These are phyloP conservation scores for Coemansia sp. DNA, from an alignment of 192 early-diverging fungal genomes.

Conservation along the genomic window DNA sequence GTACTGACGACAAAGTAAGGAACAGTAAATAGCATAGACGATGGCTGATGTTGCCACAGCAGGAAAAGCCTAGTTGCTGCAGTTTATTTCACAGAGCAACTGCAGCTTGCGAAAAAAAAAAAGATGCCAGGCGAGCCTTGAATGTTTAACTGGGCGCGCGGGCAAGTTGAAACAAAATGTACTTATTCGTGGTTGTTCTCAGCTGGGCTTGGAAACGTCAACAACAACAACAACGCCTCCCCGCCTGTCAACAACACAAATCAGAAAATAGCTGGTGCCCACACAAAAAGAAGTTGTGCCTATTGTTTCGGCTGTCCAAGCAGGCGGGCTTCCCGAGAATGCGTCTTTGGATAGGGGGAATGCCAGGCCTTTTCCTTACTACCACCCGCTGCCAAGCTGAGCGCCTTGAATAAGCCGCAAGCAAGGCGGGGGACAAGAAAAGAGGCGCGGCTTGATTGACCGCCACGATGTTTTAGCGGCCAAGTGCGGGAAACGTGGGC, in stretches of 20 bases:
- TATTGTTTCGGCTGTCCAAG: constrained; percentile 3
- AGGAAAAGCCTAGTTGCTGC: constrained; percentile 6
- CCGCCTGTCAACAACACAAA: constrained; percentile 7
- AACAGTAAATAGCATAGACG: constrained; percentile 6
- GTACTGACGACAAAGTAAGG: constrained; percentile 3
- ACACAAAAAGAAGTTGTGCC: neutral
- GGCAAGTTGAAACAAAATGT: neutral
- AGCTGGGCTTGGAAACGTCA: neutral
- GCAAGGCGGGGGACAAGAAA: neutral
- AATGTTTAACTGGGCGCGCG: neutral
- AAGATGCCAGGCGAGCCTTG: neutral
- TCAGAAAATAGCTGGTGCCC: neutral
- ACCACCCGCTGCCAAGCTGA: neutral
- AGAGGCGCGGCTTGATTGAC: constrained; percentile 1
- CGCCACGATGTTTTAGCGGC: neutral
- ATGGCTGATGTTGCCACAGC: constrained; percentile 13
- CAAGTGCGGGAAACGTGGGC: constrained; percentile 7
- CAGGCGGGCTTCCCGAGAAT: constrained; percentile 2
- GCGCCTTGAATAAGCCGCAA: constrained; percentile 1
- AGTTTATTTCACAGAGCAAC: constrained; percentile 7
- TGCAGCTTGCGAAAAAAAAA: neutral
- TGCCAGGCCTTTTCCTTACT: neutral
- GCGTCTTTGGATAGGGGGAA: neutral
- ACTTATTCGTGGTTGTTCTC: neutral
- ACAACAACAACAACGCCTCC: constrained; percentile 4